These are phyloP conservation scores for Pseudisothecium myosuroides DNA, from an alignment of 225 moss, liverwort and hornwort genomes.

Conservation along the genomic window DNA sequence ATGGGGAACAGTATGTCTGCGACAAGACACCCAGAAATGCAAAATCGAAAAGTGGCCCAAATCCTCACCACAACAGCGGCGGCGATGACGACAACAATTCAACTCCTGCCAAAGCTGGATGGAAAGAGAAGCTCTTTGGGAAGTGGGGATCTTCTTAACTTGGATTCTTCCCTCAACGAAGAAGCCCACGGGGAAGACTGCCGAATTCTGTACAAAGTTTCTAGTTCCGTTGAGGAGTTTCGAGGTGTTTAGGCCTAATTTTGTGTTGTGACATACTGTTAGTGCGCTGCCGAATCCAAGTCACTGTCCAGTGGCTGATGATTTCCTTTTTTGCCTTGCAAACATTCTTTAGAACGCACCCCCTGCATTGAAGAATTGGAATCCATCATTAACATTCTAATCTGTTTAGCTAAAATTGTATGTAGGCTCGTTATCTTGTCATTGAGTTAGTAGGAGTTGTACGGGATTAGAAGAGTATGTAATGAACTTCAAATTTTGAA, in stretches of 20 bases:
- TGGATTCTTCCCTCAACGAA: not conserved
- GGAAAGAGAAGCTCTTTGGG: not conserved
- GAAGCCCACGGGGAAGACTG: not conserved
- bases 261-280: not conserved
- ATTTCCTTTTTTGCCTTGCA: not conserved
- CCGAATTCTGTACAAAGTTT: not conserved
- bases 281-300: not conserved
- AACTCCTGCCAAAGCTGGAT: not conserved
- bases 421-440: not conserved
- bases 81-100: not conserved
- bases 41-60: not conserved
- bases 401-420: not conserved
- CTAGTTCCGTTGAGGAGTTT: not conserved
- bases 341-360: not conserved
- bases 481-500: not conserved
- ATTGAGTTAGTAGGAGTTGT: not conserved
- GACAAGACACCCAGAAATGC: not conserved
- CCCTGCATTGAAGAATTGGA: not conserved
- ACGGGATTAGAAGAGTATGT: not conserved
- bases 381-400: not conserved
- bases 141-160: not conserved
- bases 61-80: not conserved
- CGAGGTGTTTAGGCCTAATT: not conserved
- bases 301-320: not conserved
- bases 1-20: not conserved